Conservation (phyloP, 1,284 basidiomycete species). For the Apiotrichum sp. region DNA sequence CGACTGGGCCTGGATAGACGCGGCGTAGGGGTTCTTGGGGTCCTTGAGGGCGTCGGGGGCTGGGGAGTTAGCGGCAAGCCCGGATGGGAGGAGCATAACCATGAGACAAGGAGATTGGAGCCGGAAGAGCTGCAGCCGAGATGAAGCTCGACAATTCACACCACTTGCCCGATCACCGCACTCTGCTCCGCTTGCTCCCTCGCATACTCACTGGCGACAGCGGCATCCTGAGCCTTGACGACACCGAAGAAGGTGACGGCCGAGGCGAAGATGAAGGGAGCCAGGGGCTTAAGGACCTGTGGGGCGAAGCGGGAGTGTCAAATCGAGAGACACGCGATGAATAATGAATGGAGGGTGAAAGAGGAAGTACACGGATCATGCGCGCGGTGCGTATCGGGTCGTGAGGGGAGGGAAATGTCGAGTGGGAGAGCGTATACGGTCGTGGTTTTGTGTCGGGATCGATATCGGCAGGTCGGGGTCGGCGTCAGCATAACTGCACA, state of each 20-base stretch:
- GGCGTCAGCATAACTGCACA: too few relatives aligned
- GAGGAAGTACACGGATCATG: background rate
- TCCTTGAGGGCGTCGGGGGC: slow-evolving; percentile 33
- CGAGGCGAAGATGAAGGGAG: slow-evolving; percentile 39
- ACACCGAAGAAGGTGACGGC: slow-evolving; percentile 37
- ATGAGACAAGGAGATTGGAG: too few relatives aligned
- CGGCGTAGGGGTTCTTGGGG: slow-evolving; percentile 34
- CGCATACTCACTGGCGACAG: slow-evolving; percentile 32
- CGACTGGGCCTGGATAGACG: slow-evolving; percentile 16
- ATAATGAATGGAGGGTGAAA: background rate
- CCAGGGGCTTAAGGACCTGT: slow-evolving; percentile 40
- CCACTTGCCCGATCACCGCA: too few relatives aligned
- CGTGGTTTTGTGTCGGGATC: background rate
- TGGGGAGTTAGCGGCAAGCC: background rate
- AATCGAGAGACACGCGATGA: too few relatives aligned
- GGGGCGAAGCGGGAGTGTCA: background rate
- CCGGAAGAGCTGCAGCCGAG: too few relatives aligned
- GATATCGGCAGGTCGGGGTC: background rate
- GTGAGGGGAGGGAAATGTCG: too few relatives aligned
- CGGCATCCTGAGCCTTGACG: slow-evolving; percentile 34
- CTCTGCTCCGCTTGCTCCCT: background rate
- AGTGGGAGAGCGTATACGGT: background rate
- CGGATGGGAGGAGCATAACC: too few relatives aligned
- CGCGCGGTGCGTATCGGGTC: too few relatives aligned
- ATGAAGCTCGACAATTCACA: too few relatives aligned